These are phyloP conservation scores for Chenopodium quinoa DNA, from an alignment of 148 eudicot species.

Conservation along the genomic window DNA sequence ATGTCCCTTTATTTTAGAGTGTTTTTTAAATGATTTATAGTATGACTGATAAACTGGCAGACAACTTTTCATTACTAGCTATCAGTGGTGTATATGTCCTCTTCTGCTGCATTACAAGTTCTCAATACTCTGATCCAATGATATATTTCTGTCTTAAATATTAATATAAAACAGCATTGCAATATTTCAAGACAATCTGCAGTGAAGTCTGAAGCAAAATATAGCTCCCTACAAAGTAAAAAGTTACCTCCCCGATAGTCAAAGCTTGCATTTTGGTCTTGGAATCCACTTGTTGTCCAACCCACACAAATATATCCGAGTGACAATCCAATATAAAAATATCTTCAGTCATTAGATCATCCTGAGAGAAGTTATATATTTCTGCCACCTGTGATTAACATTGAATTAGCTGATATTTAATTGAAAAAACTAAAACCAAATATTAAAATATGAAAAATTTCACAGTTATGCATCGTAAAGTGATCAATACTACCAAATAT, in stretches of 20 bases:
- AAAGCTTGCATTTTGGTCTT: conserved; percentile 67
- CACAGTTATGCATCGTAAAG: not conserved
- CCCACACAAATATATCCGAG: conserved; percentile 88
- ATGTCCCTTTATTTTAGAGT: too few relatives aligned
- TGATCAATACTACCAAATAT: not conserved
- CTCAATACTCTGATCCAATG: not conserved
- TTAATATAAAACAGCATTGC: not conserved
- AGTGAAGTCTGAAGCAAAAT: not conserved
- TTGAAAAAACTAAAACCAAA: conserved; percentile 9
- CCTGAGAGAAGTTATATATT: conserved; percentile 82
- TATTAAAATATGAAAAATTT: not conserved
- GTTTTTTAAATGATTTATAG: not conserved
- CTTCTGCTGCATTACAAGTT: not conserved
- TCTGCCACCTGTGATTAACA: conserved; percentile 64
- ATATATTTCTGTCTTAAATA: too few relatives aligned
- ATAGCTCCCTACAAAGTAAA: not conserved
- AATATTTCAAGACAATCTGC: not conserved
- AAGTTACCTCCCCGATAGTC: conserved; percentile 72
- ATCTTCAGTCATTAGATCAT: conserved; percentile 97
- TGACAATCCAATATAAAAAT: conserved; percentile 79
- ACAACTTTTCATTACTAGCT: not conserved
- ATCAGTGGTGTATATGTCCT: too few relatives aligned
- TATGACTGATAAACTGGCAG: not conserved
- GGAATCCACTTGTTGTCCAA: conserved; percentile 80
- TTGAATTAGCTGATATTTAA: conserved; percentile 10